Base-by-base conservation (phyloP, 2,329 filamentous ascomycete species). In the Penicillium sp. region DNA sequence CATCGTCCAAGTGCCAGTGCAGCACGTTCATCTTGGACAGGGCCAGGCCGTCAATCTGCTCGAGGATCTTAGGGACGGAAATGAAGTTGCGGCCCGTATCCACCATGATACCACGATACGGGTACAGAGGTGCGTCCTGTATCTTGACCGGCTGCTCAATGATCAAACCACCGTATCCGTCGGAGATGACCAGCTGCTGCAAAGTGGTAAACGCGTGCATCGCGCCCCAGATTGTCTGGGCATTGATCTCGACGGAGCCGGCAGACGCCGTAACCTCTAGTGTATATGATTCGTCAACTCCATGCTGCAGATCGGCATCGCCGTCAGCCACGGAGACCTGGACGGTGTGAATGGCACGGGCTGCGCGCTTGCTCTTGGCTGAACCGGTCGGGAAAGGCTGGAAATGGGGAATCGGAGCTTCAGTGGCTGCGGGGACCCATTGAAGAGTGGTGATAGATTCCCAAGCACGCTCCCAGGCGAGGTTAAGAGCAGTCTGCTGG, bases 171-270 rank as follows among this genome's bases (percentile, higher is more conserved):
- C 73, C 70, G 2, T 64, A 57, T 28, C 73, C 74, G 44, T 79
- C 72, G 2, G 71, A 74, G 60, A 82, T 81, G 58, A 82, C 65
- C 40, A 82, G 68, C 60, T 82, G 80, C 66, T 82, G 79, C 46
- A 82, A 68, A n/a, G 80, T 82, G 18, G 78, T 81, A 57, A 82
- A 78, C 9, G 79, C 80, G 60, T 81, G 79, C 10, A 82, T 71
- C 16, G 77, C 79, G 33, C 80, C 80, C 71, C 79, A 82, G 41
- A 77, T 71, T 0, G 80, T 82, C 62, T 77, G 66, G 24, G 80
- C 74, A 1, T 69, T 73, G 56, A 82, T 76, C 8, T 73, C 61
- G 50, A 82, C 67, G 4, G 65, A 66, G 30, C 67, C 63, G 2
- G 78, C 77, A 18, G 62, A 63, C 5, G 68, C 56, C 0, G 63